phyloP scores from a whole-genome alignment of 352 stramenopile genomes.

The Saprolegnia parasitica region DNA sequence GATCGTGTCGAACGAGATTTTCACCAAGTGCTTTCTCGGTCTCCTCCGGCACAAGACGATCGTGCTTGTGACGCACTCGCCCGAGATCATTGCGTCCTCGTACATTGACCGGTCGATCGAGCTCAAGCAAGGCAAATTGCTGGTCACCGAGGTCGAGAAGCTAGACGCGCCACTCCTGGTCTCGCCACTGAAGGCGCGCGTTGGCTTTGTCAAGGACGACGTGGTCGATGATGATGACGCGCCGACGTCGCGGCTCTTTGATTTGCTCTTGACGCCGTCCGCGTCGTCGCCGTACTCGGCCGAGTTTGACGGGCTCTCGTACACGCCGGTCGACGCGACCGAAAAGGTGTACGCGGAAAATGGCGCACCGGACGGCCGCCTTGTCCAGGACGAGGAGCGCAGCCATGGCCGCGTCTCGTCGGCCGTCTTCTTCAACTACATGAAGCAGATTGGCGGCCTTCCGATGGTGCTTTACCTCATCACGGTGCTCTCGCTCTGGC shows the following conservation, averaged over 20 bases:
- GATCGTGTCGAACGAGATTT: conserved; percentile 84
- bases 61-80: conserved; percentile 77
- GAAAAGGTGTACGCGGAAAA: conserved; percentile 36
- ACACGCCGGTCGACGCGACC: conserved; percentile 37
- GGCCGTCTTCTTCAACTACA: conserved; percentile 44
- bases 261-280: conserved; percentile 33
- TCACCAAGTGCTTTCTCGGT: conserved; percentile 66
- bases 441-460: conserved; percentile 54
- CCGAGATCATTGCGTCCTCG: conserved; percentile 19
- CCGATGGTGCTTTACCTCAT: conserved; percentile 47
- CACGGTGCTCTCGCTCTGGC: conserved; percentile 43
- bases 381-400: conserved; percentile 71
- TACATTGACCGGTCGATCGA: conserved; percentile 30
- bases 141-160: conserved; percentile 32
- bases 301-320: conserved; percentile 41
- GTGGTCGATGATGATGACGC: conserved; percentile 29
- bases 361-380: conserved; percentile 11
- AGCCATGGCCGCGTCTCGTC: conserved; percentile 41
- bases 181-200: conserved; percentile 34
- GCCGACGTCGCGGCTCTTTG: conserved; percentile 38
- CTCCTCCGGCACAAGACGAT: conserved; percentile 51
- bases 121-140: conserved; percentile 36
- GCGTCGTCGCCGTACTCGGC: conserved; percentile 31
- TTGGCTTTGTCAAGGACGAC: neutral
- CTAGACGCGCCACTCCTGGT: conserved; percentile 33